Evolutionary conservation across 2,329 filamentous ascomycete genomes (phyloP), one percentile per base, ranked within the genome.

Genomic region (Massarina eburnea): DNA sequence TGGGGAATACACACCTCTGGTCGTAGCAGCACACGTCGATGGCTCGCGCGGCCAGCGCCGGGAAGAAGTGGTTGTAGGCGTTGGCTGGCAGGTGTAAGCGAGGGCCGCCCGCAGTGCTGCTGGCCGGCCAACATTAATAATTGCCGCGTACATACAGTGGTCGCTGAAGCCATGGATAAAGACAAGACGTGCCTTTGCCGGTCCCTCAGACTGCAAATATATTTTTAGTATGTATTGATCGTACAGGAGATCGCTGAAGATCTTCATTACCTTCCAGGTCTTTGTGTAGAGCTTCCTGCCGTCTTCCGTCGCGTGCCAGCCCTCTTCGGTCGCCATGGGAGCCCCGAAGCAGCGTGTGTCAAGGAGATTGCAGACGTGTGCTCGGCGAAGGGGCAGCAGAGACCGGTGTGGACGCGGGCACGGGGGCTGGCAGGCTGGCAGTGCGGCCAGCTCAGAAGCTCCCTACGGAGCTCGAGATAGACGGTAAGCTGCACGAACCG

Each of bases 151-250:
- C 66, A 52, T 66, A 76, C 76, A 77, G 70, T 95, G 89, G 71
- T 96, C 91, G 68, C 84, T 90, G 77, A 91, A 96, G 61, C 91
- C 91, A 73, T 96, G 91, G 52, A 96, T 75, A 71, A 95, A 88
- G 59, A 94, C 77, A 39, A 95, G 70, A 56, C 88, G 87, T 27
- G 91, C 91, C 60, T 80, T 81, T 44, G 80, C 71, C 10, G 77
- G 71, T 12, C 74, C 78, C 22, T 78, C 68, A 22, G 82, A 82
- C 84, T 84, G 38, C 55, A 37, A 57, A 37, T 38, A 41, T 21
- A 7, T 36, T 15, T 41, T 45, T 27, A 43, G 14, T 17, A 29
- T 4, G 24, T 9, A 26, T 24, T 12, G 2, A 12, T 10, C 18
- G 26, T 40, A 15, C 20, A n/a, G 27, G 27, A 14, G 27, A 30